These are phyloP conservation scores for Tolypocladium guangdongense DNA, from an alignment of 2,329 filamentous ascomycete genomes.

Conservation along the genomic window DNA sequence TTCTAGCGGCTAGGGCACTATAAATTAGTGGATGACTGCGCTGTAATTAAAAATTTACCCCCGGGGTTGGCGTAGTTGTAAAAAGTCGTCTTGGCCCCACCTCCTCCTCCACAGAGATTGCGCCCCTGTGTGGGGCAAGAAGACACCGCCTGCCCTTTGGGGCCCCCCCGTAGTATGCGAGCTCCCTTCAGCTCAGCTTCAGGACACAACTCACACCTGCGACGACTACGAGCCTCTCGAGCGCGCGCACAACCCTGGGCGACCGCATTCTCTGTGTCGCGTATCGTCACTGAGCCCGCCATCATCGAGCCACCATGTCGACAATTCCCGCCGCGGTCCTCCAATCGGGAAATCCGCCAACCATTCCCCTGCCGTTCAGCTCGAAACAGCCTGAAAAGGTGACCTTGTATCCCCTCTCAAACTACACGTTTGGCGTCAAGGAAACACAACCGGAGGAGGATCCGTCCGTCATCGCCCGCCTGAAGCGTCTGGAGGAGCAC, in stretches of 20 bases:
- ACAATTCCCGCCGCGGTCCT: conserved; percentile 68
- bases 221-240: not conserved
- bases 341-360: conserved; percentile 69
- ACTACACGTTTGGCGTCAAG: conserved; percentile 98
- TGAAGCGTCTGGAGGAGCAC: conserved; percentile 93
- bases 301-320: conserved; percentile 48
- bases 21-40: no score
- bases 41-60: no score
- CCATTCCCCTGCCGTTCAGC: conserved; percentile 74
- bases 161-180: not conserved
- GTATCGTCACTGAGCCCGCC: not conserved
- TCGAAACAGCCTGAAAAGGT: conserved; percentile 83
- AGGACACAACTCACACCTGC: not conserved
- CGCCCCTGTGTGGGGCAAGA: not conserved
- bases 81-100: no score
- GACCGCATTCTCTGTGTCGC: not conserved
- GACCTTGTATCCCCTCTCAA: conserved; percentile 85
- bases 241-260: not conserved
- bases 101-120: no score
- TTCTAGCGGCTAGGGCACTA: no score
- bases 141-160: not conserved
- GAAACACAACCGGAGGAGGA: conserved; percentile 98
- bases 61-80: no score
- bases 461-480: conserved; percentile 81
- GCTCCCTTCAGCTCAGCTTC: no score